These are phyloP conservation scores for Afroboletus lepidellus DNA, from an alignment of 1,284 basidiomycete species.

Conservation along the genomic window DNA sequence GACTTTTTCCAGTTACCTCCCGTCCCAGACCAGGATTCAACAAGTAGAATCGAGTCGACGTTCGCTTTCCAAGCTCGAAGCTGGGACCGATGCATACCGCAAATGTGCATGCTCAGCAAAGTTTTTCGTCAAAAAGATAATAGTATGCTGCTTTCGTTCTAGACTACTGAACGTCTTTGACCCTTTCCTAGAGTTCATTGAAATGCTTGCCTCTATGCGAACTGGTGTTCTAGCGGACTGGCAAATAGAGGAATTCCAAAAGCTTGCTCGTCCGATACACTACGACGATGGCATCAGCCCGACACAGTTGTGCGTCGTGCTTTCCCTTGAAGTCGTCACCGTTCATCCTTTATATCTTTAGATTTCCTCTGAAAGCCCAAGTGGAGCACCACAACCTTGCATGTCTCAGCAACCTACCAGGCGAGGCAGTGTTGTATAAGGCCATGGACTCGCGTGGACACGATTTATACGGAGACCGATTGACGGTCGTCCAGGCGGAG, in stretches of 20 bases:
- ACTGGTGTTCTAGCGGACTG: slow-evolving; percentile 46
- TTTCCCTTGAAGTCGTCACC: not conserved
- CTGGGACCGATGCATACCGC: slow-evolving; percentile 51
- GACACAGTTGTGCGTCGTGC: slow-evolving; percentile 52
- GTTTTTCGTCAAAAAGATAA: slow-evolving; percentile 49
- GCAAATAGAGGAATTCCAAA: slow-evolving; percentile 40
- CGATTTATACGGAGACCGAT: slow-evolving; percentile 22
- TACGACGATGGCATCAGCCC: slow-evolving; percentile 58
- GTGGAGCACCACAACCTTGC: slow-evolving; percentile 26
- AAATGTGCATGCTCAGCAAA: slow-evolving; percentile 37
- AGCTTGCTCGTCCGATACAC: slow-evolving; percentile 44
- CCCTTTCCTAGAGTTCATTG: slow-evolving; percentile 50
- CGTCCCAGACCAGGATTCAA: slow-evolving; percentile 48
- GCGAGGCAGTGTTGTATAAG: slow-evolving; percentile 12
- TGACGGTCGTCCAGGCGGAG: slow-evolving; percentile 20
- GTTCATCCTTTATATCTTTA: slow-evolving; percentile 5
- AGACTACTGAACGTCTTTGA: not conserved
- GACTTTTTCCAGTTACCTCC: slow-evolving; percentile 84
- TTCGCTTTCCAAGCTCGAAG: slow-evolving; percentile 70
- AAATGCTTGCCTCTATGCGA: slow-evolving; percentile 75
- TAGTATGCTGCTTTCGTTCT: slow-evolving; percentile 29
- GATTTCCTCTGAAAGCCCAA: slow-evolving; percentile 27
- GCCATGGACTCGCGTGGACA: slow-evolving; percentile 32
- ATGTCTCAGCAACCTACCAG: slow-evolving; percentile 19
- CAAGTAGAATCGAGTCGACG: slow-evolving; percentile 32